Base-by-base conservation (phyloP, 228 moss, liverwort and hornwort genomes). In the Sphagnum magellanicum region DNA sequence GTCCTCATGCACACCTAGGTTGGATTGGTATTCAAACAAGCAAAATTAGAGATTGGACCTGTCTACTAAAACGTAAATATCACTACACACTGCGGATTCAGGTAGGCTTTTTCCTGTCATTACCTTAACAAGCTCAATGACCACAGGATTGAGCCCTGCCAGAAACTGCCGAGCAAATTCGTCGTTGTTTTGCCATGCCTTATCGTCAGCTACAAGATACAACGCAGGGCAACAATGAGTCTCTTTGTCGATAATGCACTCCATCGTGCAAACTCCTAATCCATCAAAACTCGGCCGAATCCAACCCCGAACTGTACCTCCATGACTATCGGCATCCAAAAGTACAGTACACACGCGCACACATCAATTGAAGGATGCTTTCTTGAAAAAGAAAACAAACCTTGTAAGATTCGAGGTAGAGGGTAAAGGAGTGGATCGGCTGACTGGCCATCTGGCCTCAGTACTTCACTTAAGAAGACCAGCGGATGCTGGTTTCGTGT, bases 61-160 rank as follows among this genome's bases (percentile, higher is more conserved):
- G 1, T 32, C 32, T 32, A 32, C 32, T 32, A 32, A 32, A 32
- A 32, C 32, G 3, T 32, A 32, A 32, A 32, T 1, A 32, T 32
- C 32, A 32, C 32, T 32, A 32, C 32, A 32, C 32, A 2, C 32
- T 32, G 32, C 32, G 32, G 32, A 2, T 32, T 32, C 32, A 32
- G 32, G 32, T 32, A 32, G 32, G 32, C 32, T 32, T 32, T 32
- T 32, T 32, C 32, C 32, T 53, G 63, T 6, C 51, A 12, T 75
- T 32, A 76, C 79, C 58, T 1, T 70, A 48, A 81, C 81, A 48
- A 77, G 69, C 64, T 71, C 58, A 53, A 81, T 77, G 16, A 77
- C 68, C 10, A 81, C 8, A 15, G 81, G 81, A 60, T 74, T 81
- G 60, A 71, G 62, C 61, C 71, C 71, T 4, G 71, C 71, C 49